Evolutionary conservation across 176 grass and related monocot species (phyloP).

Genomic region (Zizania latifolia): DNA sequence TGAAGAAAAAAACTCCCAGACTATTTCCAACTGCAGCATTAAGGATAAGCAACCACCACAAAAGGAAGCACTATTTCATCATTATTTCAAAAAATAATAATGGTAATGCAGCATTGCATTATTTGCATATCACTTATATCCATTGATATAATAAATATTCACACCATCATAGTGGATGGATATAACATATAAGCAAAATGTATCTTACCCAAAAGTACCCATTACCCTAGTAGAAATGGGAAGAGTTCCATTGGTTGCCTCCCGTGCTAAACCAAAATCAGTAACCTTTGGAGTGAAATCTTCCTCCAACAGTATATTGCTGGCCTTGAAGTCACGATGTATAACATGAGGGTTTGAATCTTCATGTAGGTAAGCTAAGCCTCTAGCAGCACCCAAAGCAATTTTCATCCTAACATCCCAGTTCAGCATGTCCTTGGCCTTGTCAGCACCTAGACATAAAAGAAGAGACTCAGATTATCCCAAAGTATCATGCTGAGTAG

Average conservation of each 20-base stretch:
- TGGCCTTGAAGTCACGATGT: conserved; percentile 93
- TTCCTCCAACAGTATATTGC: conserved; percentile 90
- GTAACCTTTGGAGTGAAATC: conserved; percentile 96
- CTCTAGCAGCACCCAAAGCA: conserved; percentile 90
- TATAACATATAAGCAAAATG: conserved; percentile 13
- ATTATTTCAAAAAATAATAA: neutral
- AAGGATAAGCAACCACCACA: neutral
- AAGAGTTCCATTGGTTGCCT: conserved; percentile 68
- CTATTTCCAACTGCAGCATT: neutral
- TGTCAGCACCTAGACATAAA: conserved; percentile 63
- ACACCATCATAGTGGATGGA: neutral
- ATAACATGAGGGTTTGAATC: conserved; percentile 96
- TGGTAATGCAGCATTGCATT: too few relatives aligned
- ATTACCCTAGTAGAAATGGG: conserved; percentile 89
- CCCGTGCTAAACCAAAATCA: conserved; percentile 97
- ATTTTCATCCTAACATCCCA: conserved; percentile 96
- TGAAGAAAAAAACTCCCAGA: neutral
- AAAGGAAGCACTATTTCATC: neutral
- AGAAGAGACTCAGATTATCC: neutral
- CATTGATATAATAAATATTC: neutral
- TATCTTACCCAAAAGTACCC: conserved; percentile 93
- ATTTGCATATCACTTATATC: neutral
- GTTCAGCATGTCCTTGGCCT: conserved; percentile 61
- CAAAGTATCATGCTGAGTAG: neutral
- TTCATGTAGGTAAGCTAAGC: conserved; percentile 91